Base-by-base conservation (phyloP, 1,139 yeast species). In the Pichia cactophila region DNA sequence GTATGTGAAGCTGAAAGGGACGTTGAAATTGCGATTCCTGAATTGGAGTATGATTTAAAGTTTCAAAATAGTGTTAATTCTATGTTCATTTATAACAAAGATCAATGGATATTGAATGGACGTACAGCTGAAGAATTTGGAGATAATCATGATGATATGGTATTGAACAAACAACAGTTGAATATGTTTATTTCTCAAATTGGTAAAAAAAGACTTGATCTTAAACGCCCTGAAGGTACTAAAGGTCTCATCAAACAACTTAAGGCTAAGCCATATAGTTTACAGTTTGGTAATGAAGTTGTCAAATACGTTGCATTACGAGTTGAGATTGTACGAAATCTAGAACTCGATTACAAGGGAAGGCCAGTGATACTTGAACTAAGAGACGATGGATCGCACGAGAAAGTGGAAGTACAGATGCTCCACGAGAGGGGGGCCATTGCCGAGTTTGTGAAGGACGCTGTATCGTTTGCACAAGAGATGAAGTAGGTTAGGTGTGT, bases 291-390 rank as follows among this genome's bases (percentile, higher is more conserved):
- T 5, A 23, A 29, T 2, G 42, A 40, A 11, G 29, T 38, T 1
- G 41, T 49, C 7, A 54, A 51, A 33, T 54, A 54, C 33, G 36
- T 41, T 29, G 52, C 55, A 3, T 33, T 47, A 9, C 38, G 31
- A 11, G 57, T 51, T 40, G 55, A 50, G 26, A 37, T 66, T 56
- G 66, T 76, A 45, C 65, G 73, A 40, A 71, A 71, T 44, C 59
- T 77, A 48, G 75, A 71, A 49, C 66, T 75, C 47, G 61, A 61
- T 28, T 72, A 61, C 49, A 54, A 62, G 3, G 58, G 58, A 1
- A 47, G 52, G 14, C 61, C 59, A n/a, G 51, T 62, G 8, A 50
- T 60, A 5, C 58, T 57, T 43, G 61, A 61, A 33, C 50, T 61
- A 16, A 54, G 54, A 17, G 54, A 59, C 5, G 55, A 60, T 48